phyloP scores from a whole-genome alignment of 2,329 filamentous ascomycete genomes.

The Fusarium piperis region DNA sequence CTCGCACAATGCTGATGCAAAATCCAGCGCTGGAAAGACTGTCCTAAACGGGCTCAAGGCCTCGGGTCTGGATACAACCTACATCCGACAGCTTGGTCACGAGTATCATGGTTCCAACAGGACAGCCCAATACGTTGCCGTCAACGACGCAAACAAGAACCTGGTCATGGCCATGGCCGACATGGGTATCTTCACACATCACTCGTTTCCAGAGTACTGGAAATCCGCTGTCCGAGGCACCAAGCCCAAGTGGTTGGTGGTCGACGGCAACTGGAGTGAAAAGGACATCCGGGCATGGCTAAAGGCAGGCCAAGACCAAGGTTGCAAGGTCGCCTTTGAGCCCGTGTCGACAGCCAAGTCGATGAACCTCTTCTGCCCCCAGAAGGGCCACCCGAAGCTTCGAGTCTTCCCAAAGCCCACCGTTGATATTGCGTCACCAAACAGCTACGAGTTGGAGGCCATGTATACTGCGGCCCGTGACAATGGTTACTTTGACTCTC shows the following conservation, averaged over 20 bases:
- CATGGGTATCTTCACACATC: constrained; percentile 81
- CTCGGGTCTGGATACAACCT: constrained; percentile 70
- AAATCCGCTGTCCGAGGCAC: constrained; percentile 64
- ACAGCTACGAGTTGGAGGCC: constrained; percentile 80
- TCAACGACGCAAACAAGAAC: constrained; percentile 86
- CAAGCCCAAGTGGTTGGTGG: constrained; percentile 78
- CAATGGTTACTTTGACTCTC: constrained; percentile 72
- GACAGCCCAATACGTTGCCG: constrained; percentile 90
- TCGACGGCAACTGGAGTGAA: constrained; percentile 88
- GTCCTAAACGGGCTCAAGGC: constrained; percentile 73
- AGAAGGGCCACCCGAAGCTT: constrained; percentile 52
- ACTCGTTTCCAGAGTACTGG: constrained; percentile 67
- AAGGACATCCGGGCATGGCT: constrained; percentile 75
- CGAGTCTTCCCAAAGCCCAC: constrained; percentile 68
- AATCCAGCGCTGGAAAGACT: constrained; percentile 73
- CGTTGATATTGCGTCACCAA: constrained; percentile 84
- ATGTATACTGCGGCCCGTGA: constrained; percentile 79
- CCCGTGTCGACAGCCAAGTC: constrained; percentile 89
- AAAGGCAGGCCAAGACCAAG: constrained; percentile 63
- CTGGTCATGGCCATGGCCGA: constrained; percentile 95
- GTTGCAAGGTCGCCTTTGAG: constrained; percentile 79
- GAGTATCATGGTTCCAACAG: constrained; percentile 63
- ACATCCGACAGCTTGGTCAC: constrained; percentile 66
- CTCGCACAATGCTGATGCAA: constrained; percentile 14
- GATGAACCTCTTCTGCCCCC: constrained; percentile 68